Evolutionary conservation across 441 rosid species (phyloP), one percentile per base, ranked within the genome.

Genomic region (Biscutella laevigata): DNA sequence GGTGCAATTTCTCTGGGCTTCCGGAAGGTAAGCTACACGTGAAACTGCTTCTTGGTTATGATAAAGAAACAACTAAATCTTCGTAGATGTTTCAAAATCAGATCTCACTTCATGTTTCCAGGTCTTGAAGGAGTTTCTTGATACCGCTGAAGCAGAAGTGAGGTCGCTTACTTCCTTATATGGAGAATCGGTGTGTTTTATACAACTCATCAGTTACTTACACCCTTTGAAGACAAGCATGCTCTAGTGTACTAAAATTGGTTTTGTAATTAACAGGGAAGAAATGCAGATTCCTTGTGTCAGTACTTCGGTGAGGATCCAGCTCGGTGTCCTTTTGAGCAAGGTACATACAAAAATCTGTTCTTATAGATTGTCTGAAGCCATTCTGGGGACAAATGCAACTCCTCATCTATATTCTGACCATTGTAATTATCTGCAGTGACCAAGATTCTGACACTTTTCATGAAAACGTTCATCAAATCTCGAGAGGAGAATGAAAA

Each of bases 221-320:
- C 2, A 9, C 6, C 13, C 36, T 9, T 43, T 10, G 13, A 15
- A 26, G 19, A 29, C 34, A 30, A 16, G 36, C 63, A 11, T 64
- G n/a, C n/a, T n/a, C n/a, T n/a, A n/a, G n/a, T n/a, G n/a, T n/a
- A n/a, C n/a, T n/a, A n/a, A n/a, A n/a, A n/a, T n/a, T n/a, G n/a
- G n/a, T n/a, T n/a, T n/a, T 42, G 40, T 49, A 11, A 39, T 45
- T 70, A 73, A 53, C 84, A 92, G 99, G 99, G 99, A 58, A 76
- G 82, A 74, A 92, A 80, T 76, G 97, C 97, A 11, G 99, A 92
- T 82, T 86, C 95, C 4, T 68, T 92, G 70, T 81, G 88, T 25
- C 97, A 81, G 34, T 92, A 92, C 70, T 88, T 92, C 26, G 97
- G 97, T 53, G 97, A 92, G 74, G 99, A 92, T 80, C 97, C 99